Conservation (phyloP, 1,139 yeast genomes). For the Cylindricascospora bacillispora region DNA sequence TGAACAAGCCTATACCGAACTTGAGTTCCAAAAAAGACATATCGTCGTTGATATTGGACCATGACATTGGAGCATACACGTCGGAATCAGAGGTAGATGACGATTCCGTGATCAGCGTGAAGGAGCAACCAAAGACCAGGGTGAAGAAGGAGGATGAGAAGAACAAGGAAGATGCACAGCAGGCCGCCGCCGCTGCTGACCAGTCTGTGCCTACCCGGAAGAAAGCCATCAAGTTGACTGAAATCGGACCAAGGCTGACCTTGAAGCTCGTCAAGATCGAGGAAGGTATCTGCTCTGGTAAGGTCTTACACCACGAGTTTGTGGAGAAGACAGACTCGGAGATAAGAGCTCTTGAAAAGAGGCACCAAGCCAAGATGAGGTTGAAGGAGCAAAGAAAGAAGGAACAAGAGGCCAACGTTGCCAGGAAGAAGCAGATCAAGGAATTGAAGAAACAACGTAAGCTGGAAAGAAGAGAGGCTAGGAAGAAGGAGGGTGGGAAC, state of each 20-base stretch:
- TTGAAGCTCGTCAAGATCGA: slow-evolving; percentile 74
- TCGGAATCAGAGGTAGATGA: slow-evolving; percentile 93
- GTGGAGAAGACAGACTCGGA: slow-evolving; percentile 53
- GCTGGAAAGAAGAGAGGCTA: slow-evolving; percentile 40
- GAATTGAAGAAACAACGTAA: slow-evolving; percentile 64
- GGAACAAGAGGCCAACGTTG: slow-evolving; percentile 69
- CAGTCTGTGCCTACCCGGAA: slow-evolving; percentile 32
- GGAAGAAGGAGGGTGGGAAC: slow-evolving; percentile 20
- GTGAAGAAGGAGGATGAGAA: slow-evolving; percentile 11
- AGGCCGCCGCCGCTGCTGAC: slow-evolving; percentile 8
- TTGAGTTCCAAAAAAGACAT: slow-evolving; percentile 58
- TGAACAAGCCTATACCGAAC: slow-evolving; percentile 64
- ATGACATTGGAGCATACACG: slow-evolving; percentile 63
- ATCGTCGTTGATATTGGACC: slow-evolving; percentile 71
- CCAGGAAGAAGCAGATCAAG: slow-evolving; percentile 61
- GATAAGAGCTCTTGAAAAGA: slow-evolving; percentile 47
- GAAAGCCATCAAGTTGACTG: slow-evolving; percentile 85
- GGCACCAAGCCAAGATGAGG: slow-evolving; percentile 49
- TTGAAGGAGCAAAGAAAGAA: slow-evolving; percentile 62
- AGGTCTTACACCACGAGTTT: slow-evolving; percentile 69
- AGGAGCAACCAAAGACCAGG: slow-evolving; percentile 25
- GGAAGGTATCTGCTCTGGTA: slow-evolving; percentile 81
- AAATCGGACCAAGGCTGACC: slow-evolving; percentile 83
- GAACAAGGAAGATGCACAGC: slow-evolving; percentile 11
- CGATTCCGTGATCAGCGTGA: slow-evolving; percentile 70